Evolutionary conservation across 2,329 filamentous ascomycete genomes (phyloP).

Genomic region (Rhexocercosporidium sp.): DNA sequence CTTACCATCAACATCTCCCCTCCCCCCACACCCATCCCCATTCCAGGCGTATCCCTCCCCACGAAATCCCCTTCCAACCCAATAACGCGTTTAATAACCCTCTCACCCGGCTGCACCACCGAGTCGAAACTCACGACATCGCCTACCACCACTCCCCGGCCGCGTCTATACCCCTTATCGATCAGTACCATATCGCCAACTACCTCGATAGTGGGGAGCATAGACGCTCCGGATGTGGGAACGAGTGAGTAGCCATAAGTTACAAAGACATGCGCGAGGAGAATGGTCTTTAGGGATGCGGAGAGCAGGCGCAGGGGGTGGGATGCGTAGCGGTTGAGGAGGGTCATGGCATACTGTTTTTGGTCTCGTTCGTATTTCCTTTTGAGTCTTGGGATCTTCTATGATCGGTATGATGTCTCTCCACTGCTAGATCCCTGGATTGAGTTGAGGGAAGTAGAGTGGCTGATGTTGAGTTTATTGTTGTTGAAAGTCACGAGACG

Average conservation of each 20-base stretch:
- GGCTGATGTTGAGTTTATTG: neutral
- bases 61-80: constrained; percentile 67
- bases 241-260: constrained; percentile 68
- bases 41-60: constrained; percentile 63
- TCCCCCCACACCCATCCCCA: constrained; percentile 49
- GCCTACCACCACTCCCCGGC: constrained; percentile 73
- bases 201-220: constrained; percentile 83
- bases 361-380: neutral
- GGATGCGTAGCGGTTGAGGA: constrained; percentile 26
- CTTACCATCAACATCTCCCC: constrained; percentile 63
- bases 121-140: constrained; percentile 83
- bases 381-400: neutral
- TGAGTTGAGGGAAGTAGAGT: neutral
- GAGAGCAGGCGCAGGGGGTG: constrained; percentile 50
- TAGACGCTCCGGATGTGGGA: constrained; percentile 74
- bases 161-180: constrained; percentile 70
- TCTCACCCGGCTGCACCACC: constrained; percentile 64
- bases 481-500: constrained; percentile 17
- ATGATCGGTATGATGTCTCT: too few relatives aligned
- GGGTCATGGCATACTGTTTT: constrained; percentile 25
- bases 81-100: constrained; percentile 72
- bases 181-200: constrained; percentile 72
- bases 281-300: constrained; percentile 53
- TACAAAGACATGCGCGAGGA: constrained; percentile 55
- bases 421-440: neutral